Conservation (phyloP, 2,329 filamentous ascomycete species). For the Trichoderma harzianum region DNA sequence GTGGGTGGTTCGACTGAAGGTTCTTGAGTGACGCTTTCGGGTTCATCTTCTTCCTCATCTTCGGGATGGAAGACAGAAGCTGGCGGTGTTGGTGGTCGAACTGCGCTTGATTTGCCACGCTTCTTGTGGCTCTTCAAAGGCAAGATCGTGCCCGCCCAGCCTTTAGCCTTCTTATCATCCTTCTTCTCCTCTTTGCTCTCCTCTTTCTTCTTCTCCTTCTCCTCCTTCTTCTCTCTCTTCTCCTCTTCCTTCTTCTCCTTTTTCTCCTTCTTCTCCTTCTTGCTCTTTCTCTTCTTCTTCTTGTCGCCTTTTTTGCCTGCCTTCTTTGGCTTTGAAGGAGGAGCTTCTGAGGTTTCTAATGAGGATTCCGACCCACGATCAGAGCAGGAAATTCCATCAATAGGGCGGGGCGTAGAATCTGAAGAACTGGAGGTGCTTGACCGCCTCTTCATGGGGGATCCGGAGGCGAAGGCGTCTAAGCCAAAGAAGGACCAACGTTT, state of each 20-base stretch:
- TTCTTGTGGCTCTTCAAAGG: conserved; percentile 52
- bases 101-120: conserved; percentile 37
- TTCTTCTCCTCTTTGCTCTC: conserved; percentile 46
- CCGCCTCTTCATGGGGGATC: conserved; percentile 46
- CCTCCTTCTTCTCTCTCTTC: conserved; percentile 47
- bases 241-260: conserved; percentile 35
- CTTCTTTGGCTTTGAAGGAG: conserved; percentile 28
- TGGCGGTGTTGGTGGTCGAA: conserved; percentile 48
- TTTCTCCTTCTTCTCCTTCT: conserved; percentile 67
- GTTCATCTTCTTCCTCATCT: conserved; percentile 30
- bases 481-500: conserved; percentile 63
- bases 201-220: conserved; percentile 34
- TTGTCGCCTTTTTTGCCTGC: conserved; percentile 35
- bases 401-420: conserved; percentile 34
- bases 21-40: conserved; percentile 24
- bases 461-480: conserved; percentile 52
- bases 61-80: conserved; percentile 30
- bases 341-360: conserved; percentile 23
- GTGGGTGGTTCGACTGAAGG: conserved; percentile 34
- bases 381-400: conserved; percentile 31
- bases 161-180: conserved; percentile 74
- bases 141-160: conserved; percentile 66
- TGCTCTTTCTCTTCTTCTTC: conserved; percentile 63
- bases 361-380: conserved; percentile 36
- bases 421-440: conserved; percentile 47